These are phyloP conservation scores for Dendrobium catenatum DNA, from an alignment of 106 monocot species.

Conservation along the genomic window DNA sequence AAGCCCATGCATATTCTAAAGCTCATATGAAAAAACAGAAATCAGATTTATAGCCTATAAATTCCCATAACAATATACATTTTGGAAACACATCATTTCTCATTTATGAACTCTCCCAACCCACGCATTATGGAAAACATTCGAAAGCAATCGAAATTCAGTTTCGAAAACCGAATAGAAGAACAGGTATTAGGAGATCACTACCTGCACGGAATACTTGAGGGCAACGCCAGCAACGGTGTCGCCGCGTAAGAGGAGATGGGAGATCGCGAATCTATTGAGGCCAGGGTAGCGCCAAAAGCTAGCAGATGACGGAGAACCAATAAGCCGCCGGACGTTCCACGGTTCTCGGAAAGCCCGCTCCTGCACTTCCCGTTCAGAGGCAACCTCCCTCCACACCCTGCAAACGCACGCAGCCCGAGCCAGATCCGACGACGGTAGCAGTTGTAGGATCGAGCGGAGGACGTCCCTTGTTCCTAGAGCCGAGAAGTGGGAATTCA, in stretches of 20 bases:
- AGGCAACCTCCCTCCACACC: constrained; percentile 56
- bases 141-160: background rate
- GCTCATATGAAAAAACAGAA: background rate
- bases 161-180: background rate
- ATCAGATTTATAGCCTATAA: background rate
- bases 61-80: background rate
- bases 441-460: constrained; percentile 47
- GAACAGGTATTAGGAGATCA: background rate
- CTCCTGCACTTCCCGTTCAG: constrained; percentile 52
- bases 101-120: background rate
- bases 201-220: constrained; percentile 83
- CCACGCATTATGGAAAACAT: background rate
- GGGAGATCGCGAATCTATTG: constrained; percentile 76
- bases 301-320: constrained; percentile 49
- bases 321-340: constrained; percentile 46
- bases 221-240: constrained; percentile 72
- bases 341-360: constrained; percentile 55
- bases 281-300: constrained; percentile 66
- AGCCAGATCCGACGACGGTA: constrained; percentile 61
- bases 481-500: constrained; percentile 42
- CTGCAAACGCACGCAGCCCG: constrained; percentile 82
- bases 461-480: constrained; percentile 47
- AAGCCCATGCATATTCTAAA: background rate
- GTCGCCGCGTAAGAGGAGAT: constrained; percentile 53
- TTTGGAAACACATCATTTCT: background rate